Base-by-base conservation (phyloP, 2,329 filamentous ascomycete genomes). In the Rhynchosporium graminicola region DNA sequence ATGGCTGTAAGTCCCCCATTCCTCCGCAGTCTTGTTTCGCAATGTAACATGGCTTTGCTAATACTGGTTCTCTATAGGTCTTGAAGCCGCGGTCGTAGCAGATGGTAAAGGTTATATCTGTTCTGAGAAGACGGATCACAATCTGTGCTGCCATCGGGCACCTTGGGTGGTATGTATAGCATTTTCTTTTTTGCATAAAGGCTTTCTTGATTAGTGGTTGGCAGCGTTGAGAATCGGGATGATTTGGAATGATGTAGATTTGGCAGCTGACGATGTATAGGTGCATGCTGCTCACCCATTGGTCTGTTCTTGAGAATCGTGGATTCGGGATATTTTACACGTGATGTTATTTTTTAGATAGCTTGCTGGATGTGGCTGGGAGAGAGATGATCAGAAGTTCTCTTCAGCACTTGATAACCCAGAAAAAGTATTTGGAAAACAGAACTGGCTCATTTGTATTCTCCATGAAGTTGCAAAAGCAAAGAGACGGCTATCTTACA, bases 201-300 rank as follows among this genome's bases (percentile, higher is more conserved):
- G 33, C 9, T 5, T 36, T 36, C 33, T 36, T 36, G 33, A 36
- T 36, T 36, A 10, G 5, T 36, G 33, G 33, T 48, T 48, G 20
- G 20, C 5, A 3, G 15, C 28, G 4, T 12, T 28, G 1, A 9
- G 4, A 7, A 26, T 9, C 3, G n/a, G 20, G 26, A 48, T 4
- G 8, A n/a, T 12, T 26, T 7, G 13, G 28, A 12, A 36, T 28
- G 26, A 26, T 2, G 29, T 26, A 7, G 8, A 36, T 8, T 15
- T 28, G 13, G n/a, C 12, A 10, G 43, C 29, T 47, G 15, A 47
- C 31, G 15, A 28, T 13, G 20, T 5, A 4, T 43, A 59, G 57
- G 33, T 59, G 9, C 57, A 59, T 51, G 57, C 20, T 42, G 57
- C 38, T 2, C 57, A 59, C n/a, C 57, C 57, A 12, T 33, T 59